A percentile compares a stretch with the other conserved stretches of the same genome.
Evolutionary conservation across 257 asterid species (phyloP).

Genomic region (Scutellaria barbata): DNA sequence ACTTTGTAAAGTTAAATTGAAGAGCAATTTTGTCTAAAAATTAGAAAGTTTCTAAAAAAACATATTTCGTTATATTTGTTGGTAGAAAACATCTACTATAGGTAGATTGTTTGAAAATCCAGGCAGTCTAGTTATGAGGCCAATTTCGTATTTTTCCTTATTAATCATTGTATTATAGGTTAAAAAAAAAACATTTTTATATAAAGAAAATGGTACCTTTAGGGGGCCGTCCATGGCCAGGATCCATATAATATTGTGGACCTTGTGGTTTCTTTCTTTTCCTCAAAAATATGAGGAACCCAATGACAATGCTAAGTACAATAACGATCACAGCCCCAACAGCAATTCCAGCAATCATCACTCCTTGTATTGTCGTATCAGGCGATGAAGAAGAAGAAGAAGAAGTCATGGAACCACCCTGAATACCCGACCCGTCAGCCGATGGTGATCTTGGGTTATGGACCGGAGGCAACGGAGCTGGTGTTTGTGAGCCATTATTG

Average conservation of each 20-base stretch:
- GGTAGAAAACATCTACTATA: no score
- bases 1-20: no score
- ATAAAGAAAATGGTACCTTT: conserved; percentile 27
- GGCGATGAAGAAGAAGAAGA: conserved; percentile 11
- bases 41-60: no score
- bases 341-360: conserved; percentile 38
- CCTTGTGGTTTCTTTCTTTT: conserved; percentile 42
- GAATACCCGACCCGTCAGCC: neutral
- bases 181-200: no score
- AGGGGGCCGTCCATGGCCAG: conserved; percentile 32
- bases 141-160: no score
- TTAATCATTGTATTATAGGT: no score
- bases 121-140: no score
- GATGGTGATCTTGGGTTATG: conserved; percentile 27
- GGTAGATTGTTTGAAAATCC: no score
- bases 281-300: conserved; percentile 44
- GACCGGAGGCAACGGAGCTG: conserved; percentile 14
- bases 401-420: no score
- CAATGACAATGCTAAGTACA: conserved; percentile 39
- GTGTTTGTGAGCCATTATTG: conserved; percentile 1
- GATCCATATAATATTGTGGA: conserved; percentile 40
- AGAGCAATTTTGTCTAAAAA: no score
- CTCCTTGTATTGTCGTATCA: conserved; percentile 12
- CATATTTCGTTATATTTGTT: no score
- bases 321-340: conserved; percentile 46